Evolutionary conservation across 2,329 filamentous ascomycete species (phyloP).

Genomic region (Arthrocladium fulminans): DNA sequence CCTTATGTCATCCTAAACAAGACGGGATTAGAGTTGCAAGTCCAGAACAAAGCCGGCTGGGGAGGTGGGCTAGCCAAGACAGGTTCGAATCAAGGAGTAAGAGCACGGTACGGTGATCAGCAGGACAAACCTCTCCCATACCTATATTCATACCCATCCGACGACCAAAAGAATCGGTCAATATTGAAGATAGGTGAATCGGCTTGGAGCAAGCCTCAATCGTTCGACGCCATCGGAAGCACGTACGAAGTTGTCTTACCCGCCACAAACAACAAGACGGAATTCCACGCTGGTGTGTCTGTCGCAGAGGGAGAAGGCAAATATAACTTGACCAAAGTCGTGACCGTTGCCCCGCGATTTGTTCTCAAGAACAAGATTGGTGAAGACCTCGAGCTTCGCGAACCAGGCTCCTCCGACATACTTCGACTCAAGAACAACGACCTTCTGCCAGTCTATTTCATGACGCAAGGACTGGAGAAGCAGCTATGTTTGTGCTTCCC

Average conservation of each 20-base stretch:
- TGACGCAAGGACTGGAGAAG: constrained; percentile 73
- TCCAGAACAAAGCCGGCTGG: constrained; percentile 81
- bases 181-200: constrained; percentile 82
- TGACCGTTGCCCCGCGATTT: constrained; percentile 85
- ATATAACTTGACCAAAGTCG: constrained; percentile 93
- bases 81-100: constrained; percentile 70
- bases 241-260: constrained; percentile 79
- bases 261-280: constrained; percentile 59
- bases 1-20: constrained; percentile 94
- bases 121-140: constrained; percentile 65
- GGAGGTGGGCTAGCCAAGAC: constrained; percentile 60
- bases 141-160: constrained; percentile 88
- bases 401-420: constrained; percentile 82
- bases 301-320: constrained; percentile 89
- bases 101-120: constrained; percentile 41
- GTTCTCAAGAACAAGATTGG: constrained; percentile 86
- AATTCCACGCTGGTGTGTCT: constrained; percentile 85
- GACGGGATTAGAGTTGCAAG: constrained; percentile 78
- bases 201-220: constrained; percentile 93
- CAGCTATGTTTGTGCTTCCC: constrained; percentile 89
- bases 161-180: constrained; percentile 86
- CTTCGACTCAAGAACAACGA: constrained; percentile 69
- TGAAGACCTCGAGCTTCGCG: constrained; percentile 81
- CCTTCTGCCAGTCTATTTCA: constrained; percentile 77
- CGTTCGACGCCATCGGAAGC: constrained; percentile 94